These are phyloP conservation scores for Teratosphaeria epicoccoides DNA, from an alignment of 2,329 filamentous ascomycete species.

Conservation along the genomic window DNA sequence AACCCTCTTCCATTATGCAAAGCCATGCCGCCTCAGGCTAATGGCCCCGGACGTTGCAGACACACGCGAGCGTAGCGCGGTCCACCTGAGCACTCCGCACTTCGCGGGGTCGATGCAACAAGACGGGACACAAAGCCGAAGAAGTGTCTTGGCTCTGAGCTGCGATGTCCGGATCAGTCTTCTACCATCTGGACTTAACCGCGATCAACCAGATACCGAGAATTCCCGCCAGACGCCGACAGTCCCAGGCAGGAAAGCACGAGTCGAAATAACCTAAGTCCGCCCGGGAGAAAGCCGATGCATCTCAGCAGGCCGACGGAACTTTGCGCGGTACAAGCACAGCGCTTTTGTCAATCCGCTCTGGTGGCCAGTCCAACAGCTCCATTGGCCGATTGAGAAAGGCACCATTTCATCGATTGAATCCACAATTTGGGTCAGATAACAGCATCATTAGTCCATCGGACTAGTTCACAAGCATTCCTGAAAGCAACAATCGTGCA, in stretches of 20 bases:
- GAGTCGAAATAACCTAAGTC: not conserved
- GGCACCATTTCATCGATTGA: too few relatives aligned
- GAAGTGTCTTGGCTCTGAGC: not conserved
- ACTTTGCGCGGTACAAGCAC: not conserved
- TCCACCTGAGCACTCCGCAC: not conserved
- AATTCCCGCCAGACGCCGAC: not conserved
- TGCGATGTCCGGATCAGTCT: not conserved
- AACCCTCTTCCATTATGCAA: not conserved
- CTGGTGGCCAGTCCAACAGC: too few relatives aligned
- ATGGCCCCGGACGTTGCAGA: not conserved
- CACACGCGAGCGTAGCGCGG: not conserved
- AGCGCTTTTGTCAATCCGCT: too few relatives aligned
- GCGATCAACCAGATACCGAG: not conserved
- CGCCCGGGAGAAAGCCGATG: not conserved
- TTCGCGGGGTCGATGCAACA: not conserved
- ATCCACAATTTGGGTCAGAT: too few relatives aligned
- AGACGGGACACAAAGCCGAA: not conserved
- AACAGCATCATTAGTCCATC: too few relatives aligned
- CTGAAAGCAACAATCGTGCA: too few relatives aligned
- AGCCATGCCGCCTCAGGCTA: too few relatives aligned
- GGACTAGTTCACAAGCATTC: too few relatives aligned
- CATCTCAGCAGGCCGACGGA: not conserved
- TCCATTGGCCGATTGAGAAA: too few relatives aligned
- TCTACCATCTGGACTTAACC: not conserved
- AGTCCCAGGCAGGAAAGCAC: not conserved